Conservation (phyloP, 2,329 filamentous ascomycete species). For the Harringtonia lauricola region DNA sequence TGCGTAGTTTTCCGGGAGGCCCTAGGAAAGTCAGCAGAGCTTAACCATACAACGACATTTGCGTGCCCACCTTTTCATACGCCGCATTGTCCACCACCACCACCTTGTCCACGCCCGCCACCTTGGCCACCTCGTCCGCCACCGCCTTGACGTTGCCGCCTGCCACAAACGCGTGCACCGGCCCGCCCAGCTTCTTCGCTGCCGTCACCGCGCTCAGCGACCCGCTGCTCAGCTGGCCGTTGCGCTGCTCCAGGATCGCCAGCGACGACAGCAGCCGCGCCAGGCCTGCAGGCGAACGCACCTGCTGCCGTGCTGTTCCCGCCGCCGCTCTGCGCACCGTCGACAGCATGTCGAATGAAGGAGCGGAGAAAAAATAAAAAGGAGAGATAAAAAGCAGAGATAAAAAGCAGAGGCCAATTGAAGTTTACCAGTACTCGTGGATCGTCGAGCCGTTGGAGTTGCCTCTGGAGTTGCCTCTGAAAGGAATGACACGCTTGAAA, state of each 20-base stretch:
- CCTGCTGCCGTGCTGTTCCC: conserved; percentile 2
- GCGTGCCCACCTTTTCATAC: conserved; percentile 67
- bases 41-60: too few relatives aligned
- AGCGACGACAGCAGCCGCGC: conserved; percentile 73
- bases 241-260: conserved; percentile 83
- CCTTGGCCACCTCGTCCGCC: conserved; percentile 77
- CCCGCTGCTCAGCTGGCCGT: conserved; percentile 73
- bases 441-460: background rate
- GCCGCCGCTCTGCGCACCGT: conserved; percentile 9
- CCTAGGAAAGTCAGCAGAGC: conserved; percentile 40
- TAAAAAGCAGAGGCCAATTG: background rate
- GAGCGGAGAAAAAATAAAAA: background rate
- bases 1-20: conserved; percentile 89
- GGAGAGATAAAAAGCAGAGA: background rate
- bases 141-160: conserved; percentile 65
- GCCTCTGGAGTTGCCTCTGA: too few relatives aligned
- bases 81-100: conserved; percentile 77
- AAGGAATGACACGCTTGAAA: background rate
- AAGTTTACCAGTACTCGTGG: background rate
- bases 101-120: conserved; percentile 84
- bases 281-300: conserved; percentile 40
- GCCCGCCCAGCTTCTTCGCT: conserved; percentile 73
- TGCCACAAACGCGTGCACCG: conserved; percentile 79
- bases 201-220: conserved; percentile 81
- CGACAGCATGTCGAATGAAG: conserved; percentile 8